Base-by-base conservation (phyloP, 2,329 filamentous ascomycete genomes). In the Coleophoma cylindrospora region DNA sequence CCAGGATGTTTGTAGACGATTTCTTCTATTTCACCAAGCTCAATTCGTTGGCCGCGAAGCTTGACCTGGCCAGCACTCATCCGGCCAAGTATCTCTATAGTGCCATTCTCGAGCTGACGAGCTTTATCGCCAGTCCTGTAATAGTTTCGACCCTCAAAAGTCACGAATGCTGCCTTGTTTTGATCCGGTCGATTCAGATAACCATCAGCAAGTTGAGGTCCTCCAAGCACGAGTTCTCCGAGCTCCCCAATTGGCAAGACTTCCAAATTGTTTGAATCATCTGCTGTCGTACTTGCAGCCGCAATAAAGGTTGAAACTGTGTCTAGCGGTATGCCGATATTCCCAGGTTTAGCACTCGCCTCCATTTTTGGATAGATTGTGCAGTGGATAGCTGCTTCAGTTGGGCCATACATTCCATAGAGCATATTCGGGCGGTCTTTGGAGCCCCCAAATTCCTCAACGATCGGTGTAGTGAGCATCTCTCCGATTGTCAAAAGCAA, bases 321-420 rank as follows among this genome's bases (percentile, higher is more conserved):
- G 47, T 88, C 81, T 2, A 96, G 74, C 0, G 91, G 90, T 7
- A 81, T 65, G 0, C 91, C 91, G 55, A 96, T 94, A 45, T 83
- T 86, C 3, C 80, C 78, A 5, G 83, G 80, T 3, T 80, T 74
- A 8, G 79, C 80, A 17, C 68, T 65, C 4, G 74, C 71, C 6
- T 70, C 63, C 59, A 95, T 84, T 0, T 74, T 70, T 0, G 84
- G 72, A 55, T 89, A 84, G 4, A 94, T 68, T 1, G 89, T 95
- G 64, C 89, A 96, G 64, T 96, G 91, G 50, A 96, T 95, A 0
- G 91, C 83, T 8, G 89, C 89, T 69, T 96, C 91, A 0, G 91
- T 96, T 1, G 91, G 91, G 0, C 91, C 91, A 63, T 96, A 96
- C 90, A 96, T 95, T 34, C 85, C 91, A 79, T 89, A 91, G 1